These are phyloP conservation scores for Erysimum pusillum DNA, from an alignment of 441 rosid species.

Conservation along the genomic window DNA sequence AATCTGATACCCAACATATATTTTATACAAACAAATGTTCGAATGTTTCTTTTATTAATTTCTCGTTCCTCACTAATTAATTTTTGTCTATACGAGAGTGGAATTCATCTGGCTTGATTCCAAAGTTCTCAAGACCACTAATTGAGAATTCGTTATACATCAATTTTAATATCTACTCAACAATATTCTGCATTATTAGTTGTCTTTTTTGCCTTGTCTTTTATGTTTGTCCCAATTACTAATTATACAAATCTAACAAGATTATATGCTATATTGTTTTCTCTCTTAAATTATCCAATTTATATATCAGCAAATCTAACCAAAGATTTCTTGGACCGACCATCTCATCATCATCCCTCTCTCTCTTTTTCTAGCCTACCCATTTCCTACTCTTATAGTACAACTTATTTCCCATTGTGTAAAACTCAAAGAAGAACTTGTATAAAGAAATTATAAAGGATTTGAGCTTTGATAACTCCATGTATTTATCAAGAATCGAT, in stretches of 20 bases:
- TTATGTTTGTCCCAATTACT: constrained; percentile 25
- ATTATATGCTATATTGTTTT: constrained; percentile 14
- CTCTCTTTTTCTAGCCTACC: background rate
- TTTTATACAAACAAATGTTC: background rate
- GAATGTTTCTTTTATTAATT: constrained; percentile 15
- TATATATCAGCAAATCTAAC: constrained; percentile 25
- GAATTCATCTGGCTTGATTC: constrained; percentile 30
- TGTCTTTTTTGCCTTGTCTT: constrained; percentile 39
- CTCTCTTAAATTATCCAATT: background rate
- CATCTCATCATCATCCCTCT: constrained; percentile 21
- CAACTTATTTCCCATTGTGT: background rate
- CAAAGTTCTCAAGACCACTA: constrained; percentile 33
- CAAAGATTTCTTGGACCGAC: constrained; percentile 40
- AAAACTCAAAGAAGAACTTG: constrained; percentile 11
- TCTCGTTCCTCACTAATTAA: constrained; percentile 5
- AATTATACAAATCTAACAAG: constrained; percentile 20
- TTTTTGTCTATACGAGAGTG: constrained; percentile 14
- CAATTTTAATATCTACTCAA: constrained; percentile 39
- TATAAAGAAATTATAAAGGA: background rate
- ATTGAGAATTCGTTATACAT: constrained; percentile 38
- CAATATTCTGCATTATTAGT: constrained; percentile 34
- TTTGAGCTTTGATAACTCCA: constrained; percentile 2
- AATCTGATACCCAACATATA: constrained; percentile 31
- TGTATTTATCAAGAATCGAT: constrained; percentile 9
- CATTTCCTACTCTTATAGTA: background rate